Evolutionary conservation across 257 asterid genomes (phyloP).

Genomic region (Eustoma russellianum): DNA sequence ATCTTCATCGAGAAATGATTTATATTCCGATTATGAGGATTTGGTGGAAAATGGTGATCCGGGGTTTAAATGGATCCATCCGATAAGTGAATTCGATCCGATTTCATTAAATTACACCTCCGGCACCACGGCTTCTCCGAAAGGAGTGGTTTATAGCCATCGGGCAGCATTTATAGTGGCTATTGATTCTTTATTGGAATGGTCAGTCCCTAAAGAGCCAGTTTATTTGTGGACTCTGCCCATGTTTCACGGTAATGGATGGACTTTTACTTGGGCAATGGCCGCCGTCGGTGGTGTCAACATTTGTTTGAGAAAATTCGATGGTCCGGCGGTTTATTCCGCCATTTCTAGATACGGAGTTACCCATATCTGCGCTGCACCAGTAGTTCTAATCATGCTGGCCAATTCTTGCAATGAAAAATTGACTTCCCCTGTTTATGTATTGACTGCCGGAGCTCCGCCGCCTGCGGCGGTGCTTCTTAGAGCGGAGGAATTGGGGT

Average conservation of each 20-base stretch:
- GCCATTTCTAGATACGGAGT: slow-evolving; percentile 31
- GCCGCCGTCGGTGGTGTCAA: slow-evolving; percentile 79
- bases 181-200: slow-evolving; percentile 29
- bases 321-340: slow-evolving; percentile 29
- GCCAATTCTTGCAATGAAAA: slow-evolving; percentile 18
- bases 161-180: slow-evolving; percentile 62
- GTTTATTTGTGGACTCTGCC: slow-evolving; percentile 61
- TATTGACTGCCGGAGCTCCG: slow-evolving; percentile 45
- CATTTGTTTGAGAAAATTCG: slow-evolving; percentile 35
- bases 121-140: slow-evolving; percentile 70
- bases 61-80: slow-evolving; percentile 8
- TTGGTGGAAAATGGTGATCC: not conserved
- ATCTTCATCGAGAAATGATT: not conserved
- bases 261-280: slow-evolving; percentile 71
- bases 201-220: slow-evolving; percentile 32
- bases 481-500: slow-evolving; percentile 39
- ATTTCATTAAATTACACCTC: slow-evolving; percentile 66
- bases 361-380: slow-evolving; percentile 60
- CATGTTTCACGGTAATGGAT: slow-evolving; percentile 77
- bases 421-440: slow-evolving; percentile 28
- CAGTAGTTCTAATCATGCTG: slow-evolving; percentile 36
- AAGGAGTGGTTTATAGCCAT: slow-evolving; percentile 72
- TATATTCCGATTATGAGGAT: not conserved
- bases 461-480: slow-evolving; percentile 32
- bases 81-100: slow-evolving; percentile 55